Conservation (phyloP, 1,139 yeast genomes). For the Saccharomycopsis crataegensis region DNA sequence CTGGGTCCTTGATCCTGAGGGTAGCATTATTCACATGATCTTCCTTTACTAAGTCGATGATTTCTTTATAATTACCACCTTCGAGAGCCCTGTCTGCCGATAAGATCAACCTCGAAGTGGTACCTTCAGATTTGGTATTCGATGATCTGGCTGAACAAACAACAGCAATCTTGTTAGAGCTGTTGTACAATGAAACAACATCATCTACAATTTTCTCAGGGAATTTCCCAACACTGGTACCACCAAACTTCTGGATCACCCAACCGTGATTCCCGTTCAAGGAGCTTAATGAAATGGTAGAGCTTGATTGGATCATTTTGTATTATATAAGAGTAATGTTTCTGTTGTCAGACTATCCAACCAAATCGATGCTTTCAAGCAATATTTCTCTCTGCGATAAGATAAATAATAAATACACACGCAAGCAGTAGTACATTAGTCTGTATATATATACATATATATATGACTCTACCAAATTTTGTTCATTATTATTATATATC, state of each 20-base stretch:
- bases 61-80: constrained; percentile 39
- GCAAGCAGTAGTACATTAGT: too few species aligned
- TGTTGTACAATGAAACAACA: constrained; percentile 61
- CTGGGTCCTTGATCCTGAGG: constrained; percentile 38
- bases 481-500: too few species aligned
- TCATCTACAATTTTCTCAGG: constrained; percentile 78
- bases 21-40: constrained; percentile 80
- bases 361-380: too few species aligned
- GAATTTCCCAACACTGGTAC: constrained; percentile 96
- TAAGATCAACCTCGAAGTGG: constrained; percentile 73
- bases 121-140: constrained; percentile 86
- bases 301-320: constrained; percentile 8
- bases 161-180: constrained; percentile 71
- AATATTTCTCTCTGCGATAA: too few species aligned
- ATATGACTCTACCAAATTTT: too few species aligned
- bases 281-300: constrained; percentile 9
- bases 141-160: constrained; percentile 96
- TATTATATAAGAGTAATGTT: background rate
- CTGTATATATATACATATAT: too few species aligned
- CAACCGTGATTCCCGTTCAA: constrained; percentile 32
- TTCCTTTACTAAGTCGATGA: constrained; percentile 56
- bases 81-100: constrained; percentile 74
- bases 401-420: too few species aligned
- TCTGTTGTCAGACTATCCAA: too few species aligned
- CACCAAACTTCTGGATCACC: constrained; percentile 95